phyloP scores from a whole-genome alignment of 106 monocot genomes.

The Agapanthus africanus region DNA sequence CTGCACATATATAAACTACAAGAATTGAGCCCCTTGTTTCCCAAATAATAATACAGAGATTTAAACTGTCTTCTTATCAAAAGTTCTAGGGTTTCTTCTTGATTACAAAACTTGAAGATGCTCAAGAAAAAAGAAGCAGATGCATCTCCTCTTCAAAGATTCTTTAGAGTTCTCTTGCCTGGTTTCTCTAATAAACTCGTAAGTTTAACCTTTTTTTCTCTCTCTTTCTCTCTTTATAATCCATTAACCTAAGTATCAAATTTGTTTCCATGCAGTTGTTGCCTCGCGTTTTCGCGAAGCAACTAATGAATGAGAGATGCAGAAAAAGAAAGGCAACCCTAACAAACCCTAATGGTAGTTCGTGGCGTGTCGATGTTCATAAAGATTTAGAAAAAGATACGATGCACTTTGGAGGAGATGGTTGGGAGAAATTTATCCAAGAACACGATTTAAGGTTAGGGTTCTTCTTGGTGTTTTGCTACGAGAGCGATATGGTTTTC shows the following conservation, averaged over 20 bases:
- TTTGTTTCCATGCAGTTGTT: background rate
- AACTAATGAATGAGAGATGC: background rate
- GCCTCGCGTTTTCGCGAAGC: conserved; percentile 2
- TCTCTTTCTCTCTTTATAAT: background rate
- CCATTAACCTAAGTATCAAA: too few relatives aligned
- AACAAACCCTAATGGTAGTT: background rate
- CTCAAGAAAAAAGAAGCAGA: too few relatives aligned
- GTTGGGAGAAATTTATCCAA: conserved; percentile 9
- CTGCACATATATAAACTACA: too few relatives aligned
- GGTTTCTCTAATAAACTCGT: background rate
- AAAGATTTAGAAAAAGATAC: background rate
- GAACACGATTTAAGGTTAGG: conserved; percentile 14
- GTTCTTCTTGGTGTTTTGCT: conserved; percentile 15
- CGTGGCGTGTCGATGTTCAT: conserved; percentile 17
- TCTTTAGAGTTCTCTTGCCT: conserved; percentile 8
- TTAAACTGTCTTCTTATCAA: too few relatives aligned
- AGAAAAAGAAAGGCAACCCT: background rate
- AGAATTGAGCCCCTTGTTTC: too few relatives aligned
- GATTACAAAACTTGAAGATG: too few relatives aligned
- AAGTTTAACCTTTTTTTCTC: too few relatives aligned
- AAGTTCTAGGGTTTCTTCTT: too few relatives aligned
- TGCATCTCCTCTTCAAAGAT: too few relatives aligned
- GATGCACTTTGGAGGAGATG: conserved; percentile 10
- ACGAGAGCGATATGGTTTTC: conserved; percentile 20
- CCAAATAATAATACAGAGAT: too few relatives aligned